phyloP scores from a whole-genome alignment of 2,329 filamentous ascomycete genomes.

The Myriosclerotinia scirpicola region DNA sequence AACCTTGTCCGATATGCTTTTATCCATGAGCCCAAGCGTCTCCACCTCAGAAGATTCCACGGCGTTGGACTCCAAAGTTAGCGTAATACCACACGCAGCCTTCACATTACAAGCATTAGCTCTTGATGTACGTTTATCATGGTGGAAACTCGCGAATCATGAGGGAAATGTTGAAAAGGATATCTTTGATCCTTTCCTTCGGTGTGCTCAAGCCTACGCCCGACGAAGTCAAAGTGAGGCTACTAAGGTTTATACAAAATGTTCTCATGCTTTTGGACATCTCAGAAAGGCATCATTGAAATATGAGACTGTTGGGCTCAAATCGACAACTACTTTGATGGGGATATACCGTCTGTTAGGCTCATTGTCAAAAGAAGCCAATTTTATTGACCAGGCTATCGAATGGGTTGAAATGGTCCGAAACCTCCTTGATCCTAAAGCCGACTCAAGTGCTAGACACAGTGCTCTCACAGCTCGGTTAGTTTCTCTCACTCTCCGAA shows the following conservation, averaged over 20 bases:
- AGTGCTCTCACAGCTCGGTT: slow-evolving; percentile 57
- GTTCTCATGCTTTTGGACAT: slow-evolving; percentile 29
- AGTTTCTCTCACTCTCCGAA: slow-evolving; percentile 54
- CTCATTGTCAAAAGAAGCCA: slow-evolving; percentile 49
- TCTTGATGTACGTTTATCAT: slow-evolving; percentile 59
- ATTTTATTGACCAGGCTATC: slow-evolving; percentile 52
- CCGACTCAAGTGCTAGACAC: slow-evolving; percentile 37
- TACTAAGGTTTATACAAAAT: slow-evolving; percentile 31
- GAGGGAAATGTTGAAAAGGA: slow-evolving; percentile 62
- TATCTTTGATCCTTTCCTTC: slow-evolving; percentile 62
- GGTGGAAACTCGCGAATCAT: slow-evolving; percentile 65
- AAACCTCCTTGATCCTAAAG: slow-evolving; percentile 28
- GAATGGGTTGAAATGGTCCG: slow-evolving; percentile 53
- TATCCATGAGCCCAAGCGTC: slow-evolving; percentile 67
- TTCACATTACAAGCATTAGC: slow-evolving; percentile 65
- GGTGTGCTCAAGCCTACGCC: slow-evolving; percentile 61
- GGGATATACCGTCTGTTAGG: slow-evolving; percentile 52
- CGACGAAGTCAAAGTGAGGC: slow-evolving; percentile 47
- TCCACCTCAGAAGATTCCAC: slow-evolving; percentile 60
- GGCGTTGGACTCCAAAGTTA: slow-evolving; percentile 54
- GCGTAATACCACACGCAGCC: slow-evolving; percentile 55
- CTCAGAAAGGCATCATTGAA: slow-evolving; percentile 31
- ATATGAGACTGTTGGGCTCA: slow-evolving; percentile 29
- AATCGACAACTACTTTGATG: slow-evolving; percentile 27
- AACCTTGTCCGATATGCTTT: slow-evolving; percentile 60